Percentiles rank a stretch among this genome's conserved stretches.
Conservation (phyloP, 768 basidiomycete species). For the Kondoa subrosea region DNA sequence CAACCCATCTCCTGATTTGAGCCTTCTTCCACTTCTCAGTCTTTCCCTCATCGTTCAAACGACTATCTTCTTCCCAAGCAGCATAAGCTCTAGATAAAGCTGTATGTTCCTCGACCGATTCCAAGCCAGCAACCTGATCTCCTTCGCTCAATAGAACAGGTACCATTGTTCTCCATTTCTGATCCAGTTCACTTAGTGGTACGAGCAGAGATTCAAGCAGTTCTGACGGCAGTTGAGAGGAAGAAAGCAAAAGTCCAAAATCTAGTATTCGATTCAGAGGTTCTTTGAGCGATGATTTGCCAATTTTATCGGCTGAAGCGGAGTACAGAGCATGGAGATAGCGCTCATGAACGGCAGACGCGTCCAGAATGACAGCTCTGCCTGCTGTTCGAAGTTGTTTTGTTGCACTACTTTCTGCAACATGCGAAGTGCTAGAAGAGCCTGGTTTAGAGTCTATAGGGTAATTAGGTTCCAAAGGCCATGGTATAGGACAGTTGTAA, state of each 20-base stretch:
- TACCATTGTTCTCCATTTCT: neutral
- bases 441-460: neutral
- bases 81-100: neutral
- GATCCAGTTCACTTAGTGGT: neutral
- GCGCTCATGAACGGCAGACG: neutral
- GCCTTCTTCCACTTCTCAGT: neutral
- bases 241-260: neutral
- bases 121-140: neutral
- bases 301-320: neutral
- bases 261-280: neutral
- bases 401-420: neutral
- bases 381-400: neutral
- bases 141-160: neutral
- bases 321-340: neutral
- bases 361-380: neutral
- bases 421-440: neutral
- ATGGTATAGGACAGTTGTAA: conserved; percentile 4
- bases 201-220: neutral
- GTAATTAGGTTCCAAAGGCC: neutral
- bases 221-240: neutral
- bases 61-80: neutral
- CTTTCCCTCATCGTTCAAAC: neutral
- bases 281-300: neutral
- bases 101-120: neutral
- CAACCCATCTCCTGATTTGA: neutral